Evolutionary conservation across 2,329 filamentous ascomycete species (phyloP).

Genomic region (Trichoderma sp.): DNA sequence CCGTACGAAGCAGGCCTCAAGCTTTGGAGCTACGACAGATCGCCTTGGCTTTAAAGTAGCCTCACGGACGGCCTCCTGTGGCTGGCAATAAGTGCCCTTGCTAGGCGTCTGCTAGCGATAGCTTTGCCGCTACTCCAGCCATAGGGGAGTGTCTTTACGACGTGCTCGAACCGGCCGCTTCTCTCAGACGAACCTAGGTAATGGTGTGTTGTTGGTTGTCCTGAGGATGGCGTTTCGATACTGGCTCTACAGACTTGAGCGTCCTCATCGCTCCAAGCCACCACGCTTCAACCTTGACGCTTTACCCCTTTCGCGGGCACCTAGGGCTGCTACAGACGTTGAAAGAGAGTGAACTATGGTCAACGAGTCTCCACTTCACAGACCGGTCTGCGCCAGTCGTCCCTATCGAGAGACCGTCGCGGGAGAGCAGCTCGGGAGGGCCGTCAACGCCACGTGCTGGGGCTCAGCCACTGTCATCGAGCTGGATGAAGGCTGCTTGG

Average conservation of each 20-base stretch:
- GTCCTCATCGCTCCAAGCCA: neutral
- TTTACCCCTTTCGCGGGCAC: neutral
- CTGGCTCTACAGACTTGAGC: neutral
- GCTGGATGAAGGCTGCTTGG: neutral
- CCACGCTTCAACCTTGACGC: neutral
- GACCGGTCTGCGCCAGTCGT: neutral
- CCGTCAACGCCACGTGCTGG: constrained; percentile 2
- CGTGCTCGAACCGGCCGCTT: too few relatives aligned
- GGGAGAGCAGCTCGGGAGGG: constrained; percentile 1
- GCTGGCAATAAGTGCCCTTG: neutral
- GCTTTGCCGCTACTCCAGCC: too few relatives aligned
- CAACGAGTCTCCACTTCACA: neutral
- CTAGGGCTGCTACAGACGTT: neutral
- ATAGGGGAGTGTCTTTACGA: too few relatives aligned
- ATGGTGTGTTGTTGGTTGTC: neutral
- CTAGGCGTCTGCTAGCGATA: too few relatives aligned
- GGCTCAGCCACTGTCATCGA: neutral
- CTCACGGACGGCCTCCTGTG: neutral
- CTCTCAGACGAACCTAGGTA: neutral
- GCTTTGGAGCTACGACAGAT: neutral
- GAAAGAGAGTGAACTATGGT: neutral
- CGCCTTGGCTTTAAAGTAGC: neutral
- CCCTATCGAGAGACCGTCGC: neutral
- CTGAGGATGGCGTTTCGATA: neutral
- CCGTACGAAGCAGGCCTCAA: neutral